phyloP scores from a whole-genome alignment of 352 stramenopile species.

The Aphanomyces stellatus region DNA sequence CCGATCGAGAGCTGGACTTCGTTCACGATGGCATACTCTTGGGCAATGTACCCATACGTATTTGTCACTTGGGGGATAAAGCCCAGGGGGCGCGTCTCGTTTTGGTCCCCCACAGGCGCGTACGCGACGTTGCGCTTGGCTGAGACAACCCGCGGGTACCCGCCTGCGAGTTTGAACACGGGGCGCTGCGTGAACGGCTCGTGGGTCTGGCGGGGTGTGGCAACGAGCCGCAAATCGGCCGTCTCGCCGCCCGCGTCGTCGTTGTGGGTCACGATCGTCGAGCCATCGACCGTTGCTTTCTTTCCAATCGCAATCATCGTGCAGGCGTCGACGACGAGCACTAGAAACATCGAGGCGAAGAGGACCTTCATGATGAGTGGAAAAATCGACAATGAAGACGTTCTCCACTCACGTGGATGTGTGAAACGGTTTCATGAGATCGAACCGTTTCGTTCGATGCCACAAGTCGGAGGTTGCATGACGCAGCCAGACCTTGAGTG shows the following conservation, averaged over 20 bases:
- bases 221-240: constrained; percentile 16
- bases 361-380: too few species aligned
- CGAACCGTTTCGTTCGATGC: too few species aligned
- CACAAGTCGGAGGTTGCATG: too few species aligned
- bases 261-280: constrained; percentile 21
- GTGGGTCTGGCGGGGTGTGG: neutral
- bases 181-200: neutral
- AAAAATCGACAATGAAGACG: too few species aligned
- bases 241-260: constrained; percentile 19
- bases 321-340: constrained; percentile 5
- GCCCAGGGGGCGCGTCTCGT: constrained; percentile 22
- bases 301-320: constrained; percentile 20
- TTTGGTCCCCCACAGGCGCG: neutral
- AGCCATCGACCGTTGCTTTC: constrained; percentile 18
- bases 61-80: constrained; percentile 42
- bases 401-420: too few species aligned
- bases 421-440: too few species aligned
- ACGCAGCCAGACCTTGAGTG: too few species aligned
- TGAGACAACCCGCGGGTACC: constrained; percentile 12
- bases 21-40: constrained; percentile 66
- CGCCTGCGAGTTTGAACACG: constrained; percentile 13
- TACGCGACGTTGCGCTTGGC: neutral
- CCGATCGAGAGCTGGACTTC: constrained; percentile 57
- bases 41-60: constrained; percentile 64
- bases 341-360: too few species aligned